These are phyloP conservation scores for Pestalotiopsis sp. DNA, from an alignment of 2,329 filamentous ascomycete genomes.

Conservation along the genomic window DNA sequence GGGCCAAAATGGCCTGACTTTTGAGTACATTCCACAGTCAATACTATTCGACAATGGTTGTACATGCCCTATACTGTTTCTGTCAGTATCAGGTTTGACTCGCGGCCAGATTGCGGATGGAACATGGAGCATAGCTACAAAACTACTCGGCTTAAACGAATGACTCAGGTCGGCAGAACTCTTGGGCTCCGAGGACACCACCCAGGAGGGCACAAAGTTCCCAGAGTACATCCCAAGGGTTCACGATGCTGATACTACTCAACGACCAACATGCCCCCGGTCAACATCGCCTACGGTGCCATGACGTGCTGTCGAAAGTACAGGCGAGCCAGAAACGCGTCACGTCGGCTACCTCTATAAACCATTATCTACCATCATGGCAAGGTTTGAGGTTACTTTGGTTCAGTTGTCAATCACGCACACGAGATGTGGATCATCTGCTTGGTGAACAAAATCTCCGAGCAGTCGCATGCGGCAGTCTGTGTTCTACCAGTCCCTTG, in stretches of 20 bases:
- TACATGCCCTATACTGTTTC: background rate
- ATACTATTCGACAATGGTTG: background rate
- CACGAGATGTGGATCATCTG: constrained; percentile 2
- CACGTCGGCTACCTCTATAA: background rate
- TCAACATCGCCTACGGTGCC: background rate
- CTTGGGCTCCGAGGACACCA: background rate
- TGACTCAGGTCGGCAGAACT: background rate
- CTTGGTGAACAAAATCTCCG: constrained; percentile 8
- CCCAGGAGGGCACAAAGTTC: background rate
- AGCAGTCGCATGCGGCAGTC: constrained; percentile 6
- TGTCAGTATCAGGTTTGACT: background rate
- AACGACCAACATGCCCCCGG: background rate
- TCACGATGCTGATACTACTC: background rate
- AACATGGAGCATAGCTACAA: background rate
- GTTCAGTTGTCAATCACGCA: constrained; percentile 2
- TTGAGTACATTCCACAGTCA: background rate
- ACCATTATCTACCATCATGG: background rate
- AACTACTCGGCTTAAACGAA: background rate
- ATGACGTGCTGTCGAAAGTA: background rate
- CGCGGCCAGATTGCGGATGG: background rate
- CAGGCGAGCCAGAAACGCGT: background rate
- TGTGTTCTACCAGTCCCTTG: background rate
- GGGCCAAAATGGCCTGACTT: background rate
- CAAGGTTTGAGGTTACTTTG: background rate
- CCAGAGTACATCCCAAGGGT: background rate